phyloP scores from a whole-genome alignment of 176 grass and related monocot genomes.

The Cocos nucifera region DNA sequence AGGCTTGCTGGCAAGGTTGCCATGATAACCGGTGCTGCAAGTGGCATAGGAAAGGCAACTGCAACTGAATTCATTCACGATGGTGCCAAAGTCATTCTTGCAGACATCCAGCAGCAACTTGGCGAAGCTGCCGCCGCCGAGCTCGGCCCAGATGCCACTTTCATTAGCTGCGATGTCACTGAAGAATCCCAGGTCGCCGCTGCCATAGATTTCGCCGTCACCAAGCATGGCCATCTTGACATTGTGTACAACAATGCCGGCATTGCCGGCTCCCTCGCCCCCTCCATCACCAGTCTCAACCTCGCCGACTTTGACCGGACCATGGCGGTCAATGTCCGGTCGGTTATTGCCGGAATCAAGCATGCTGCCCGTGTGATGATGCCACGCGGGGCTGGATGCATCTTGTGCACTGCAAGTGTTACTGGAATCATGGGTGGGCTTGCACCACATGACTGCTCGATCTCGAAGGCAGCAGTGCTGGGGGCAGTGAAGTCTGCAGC shows the following conservation, averaged over 20 bases:
- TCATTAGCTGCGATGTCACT: conserved; percentile 47
- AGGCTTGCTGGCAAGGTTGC: conserved; percentile 42
- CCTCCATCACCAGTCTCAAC: conserved; percentile 22
- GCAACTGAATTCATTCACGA: conserved; percentile 40
- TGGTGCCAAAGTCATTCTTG: conserved; percentile 44
- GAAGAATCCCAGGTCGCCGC: conserved; percentile 41
- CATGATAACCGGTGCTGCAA: conserved; percentile 47
- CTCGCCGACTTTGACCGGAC: conserved; percentile 65
- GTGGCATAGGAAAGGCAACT: conserved; percentile 45
- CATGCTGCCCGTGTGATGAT: conserved; percentile 80
- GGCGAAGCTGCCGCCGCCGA: conserved; percentile 19
- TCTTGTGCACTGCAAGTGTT: conserved; percentile 60
- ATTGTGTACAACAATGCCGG: conserved; percentile 66
- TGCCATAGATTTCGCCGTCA: conserved; percentile 43
- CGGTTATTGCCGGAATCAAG: conserved; percentile 50
- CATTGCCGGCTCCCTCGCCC: neutral
- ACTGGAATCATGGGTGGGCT: conserved; percentile 21
- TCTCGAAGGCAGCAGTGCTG: conserved; percentile 40
- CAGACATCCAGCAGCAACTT: conserved; percentile 48
- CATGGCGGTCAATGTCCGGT: conserved; percentile 51
- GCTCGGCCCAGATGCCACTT: conserved; percentile 28
- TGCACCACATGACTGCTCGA: conserved; percentile 13
- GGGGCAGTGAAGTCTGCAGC: conserved; percentile 30
- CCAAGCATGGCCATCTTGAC: conserved; percentile 48
- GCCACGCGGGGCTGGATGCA: conserved; percentile 33